Base-by-base conservation (phyloP, 441 rosid species). In the Euphorbia celastroides region DNA sequence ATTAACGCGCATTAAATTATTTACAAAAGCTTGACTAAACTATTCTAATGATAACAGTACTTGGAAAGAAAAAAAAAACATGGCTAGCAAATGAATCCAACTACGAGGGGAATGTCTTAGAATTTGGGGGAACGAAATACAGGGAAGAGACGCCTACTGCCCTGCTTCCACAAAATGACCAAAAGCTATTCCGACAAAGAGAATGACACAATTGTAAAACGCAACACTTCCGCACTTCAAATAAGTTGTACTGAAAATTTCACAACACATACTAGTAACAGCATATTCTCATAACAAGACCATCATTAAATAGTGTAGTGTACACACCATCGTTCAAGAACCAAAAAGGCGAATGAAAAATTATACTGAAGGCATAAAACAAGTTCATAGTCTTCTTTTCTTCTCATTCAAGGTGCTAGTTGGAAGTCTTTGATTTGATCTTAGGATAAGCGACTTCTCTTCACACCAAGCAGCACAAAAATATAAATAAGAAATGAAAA, bases 381-480 rank as follows among this genome's bases (percentile, higher is more conserved):
- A 30, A 46, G 62, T 62, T 68, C 67, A 64, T 5, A 32, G 44
- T 36, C 60, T 41, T 36, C 4, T 59, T 50, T 26, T 14, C 19
- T 57, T 70, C 57, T 71, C 61, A 60, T 42, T 58, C 12, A 48
- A 60, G 65, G 64, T 60, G 73, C 64, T 10, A n/a, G 19, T 50
- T 63, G 32, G 61, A 20, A 50, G 46, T 55, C 23, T 59, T 16
- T 22, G 48, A 25, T 60, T 41, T 26, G 23, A 63, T 30, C 52
- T n/a, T n/a, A n/a, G 48, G 46, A 23, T 28, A 48, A 42, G 34
- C 2, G 31, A 56, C 67, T 65, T 72, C 58, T 72, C 50, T 48
- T 34, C 78, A 64, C 71, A 51, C 77, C 57, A 51, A 19, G 46
- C 57, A 68, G 41, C 76, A 65, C 72, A 72, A 65, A 75, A 70